Evolutionary conservation across 2,329 filamentous ascomycete species (phyloP), one percentile per base, ranked within the genome.

Genomic region (Apiospora phragmitis): DNA sequence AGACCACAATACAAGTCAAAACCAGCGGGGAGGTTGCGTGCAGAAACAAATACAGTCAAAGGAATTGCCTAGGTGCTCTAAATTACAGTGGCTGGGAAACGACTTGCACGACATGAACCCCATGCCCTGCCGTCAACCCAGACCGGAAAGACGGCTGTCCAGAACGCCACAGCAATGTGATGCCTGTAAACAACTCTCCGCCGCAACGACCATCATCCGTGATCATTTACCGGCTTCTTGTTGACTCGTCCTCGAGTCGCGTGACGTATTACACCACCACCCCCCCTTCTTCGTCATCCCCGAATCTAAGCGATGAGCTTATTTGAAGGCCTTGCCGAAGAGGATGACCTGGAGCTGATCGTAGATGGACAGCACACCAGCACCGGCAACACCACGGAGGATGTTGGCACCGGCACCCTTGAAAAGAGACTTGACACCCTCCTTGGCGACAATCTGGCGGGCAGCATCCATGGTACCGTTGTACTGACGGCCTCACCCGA

Each of bases 381-480:
- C 96, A 94, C 96, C 97, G 84, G 96, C 96, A 84, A 99, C 96
- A 98, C 96, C 97, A 97, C 96, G 96, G 89, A 99, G 96, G 84
- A 99, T 99, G 94, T 99, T 99, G 92, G 96, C 96, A 94, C 96
- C 96, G 85, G 96, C 96, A 95, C 96, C 96, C 94, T 99, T 99
- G 95, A 99, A 99, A 87, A 99, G 95, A 82, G 96, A 99, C 89
- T 91, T 93, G 87, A 97, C 88, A 91, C 96, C 96, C 91, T 98
- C 96, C 88, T 93, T 94, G 89, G 95, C 95, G 82, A 98, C 85
- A 84, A 99, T 99, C 92, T 98, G 94, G 87, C 90, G 90, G 87
- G 91, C 95, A 83, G 96, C 96, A 87, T 99, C 96, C 81, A 98
- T 81, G 79, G 96, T 97, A 85, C 91, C 93, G 86, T 93, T 94